A percentile compares a stretch with the other conserved stretches of the same genome.
Conservation (phyloP, 83 land plant species). For the Thuja plicata region DNA sequence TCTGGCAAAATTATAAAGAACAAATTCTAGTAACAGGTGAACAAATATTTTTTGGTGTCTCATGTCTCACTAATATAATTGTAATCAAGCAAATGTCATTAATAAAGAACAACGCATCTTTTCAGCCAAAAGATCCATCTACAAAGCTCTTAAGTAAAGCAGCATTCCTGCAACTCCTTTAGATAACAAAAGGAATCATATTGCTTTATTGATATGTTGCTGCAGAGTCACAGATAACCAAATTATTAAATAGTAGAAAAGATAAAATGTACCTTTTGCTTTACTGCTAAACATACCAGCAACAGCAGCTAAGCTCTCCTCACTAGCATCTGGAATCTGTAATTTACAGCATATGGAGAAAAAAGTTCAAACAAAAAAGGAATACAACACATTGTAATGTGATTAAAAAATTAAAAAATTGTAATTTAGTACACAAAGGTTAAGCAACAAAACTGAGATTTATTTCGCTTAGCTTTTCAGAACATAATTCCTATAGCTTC, state of each 20-base stretch:
- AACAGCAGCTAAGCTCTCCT: constrained; percentile 94
- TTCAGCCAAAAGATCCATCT: background rate
- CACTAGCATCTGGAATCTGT: constrained; percentile 87
- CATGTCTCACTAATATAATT: background rate
- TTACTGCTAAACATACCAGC: constrained; percentile 99
- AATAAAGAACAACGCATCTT: background rate
- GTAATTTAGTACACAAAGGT: background rate
- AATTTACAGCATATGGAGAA: background rate
- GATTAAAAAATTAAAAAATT: background rate
- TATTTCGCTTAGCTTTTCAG: background rate
- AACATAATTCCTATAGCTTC: background rate
- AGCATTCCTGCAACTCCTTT: background rate
- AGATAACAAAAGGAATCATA: background rate
- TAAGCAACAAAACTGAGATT: background rate
- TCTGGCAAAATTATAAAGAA: background rate
- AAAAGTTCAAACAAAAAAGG: background rate
- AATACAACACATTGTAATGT: background rate
- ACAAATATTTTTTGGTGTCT: background rate
- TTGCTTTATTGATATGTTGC: background rate
- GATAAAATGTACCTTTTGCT: constrained; percentile 72
- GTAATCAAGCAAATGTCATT: background rate
- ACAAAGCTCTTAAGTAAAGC: background rate
- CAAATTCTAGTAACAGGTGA: background rate
- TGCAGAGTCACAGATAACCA: background rate
- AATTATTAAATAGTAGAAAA: background rate